Evolutionary conservation across 2,329 filamentous ascomycete genomes (phyloP).

Genomic region (Phaeoacremonium minimum): DNA sequence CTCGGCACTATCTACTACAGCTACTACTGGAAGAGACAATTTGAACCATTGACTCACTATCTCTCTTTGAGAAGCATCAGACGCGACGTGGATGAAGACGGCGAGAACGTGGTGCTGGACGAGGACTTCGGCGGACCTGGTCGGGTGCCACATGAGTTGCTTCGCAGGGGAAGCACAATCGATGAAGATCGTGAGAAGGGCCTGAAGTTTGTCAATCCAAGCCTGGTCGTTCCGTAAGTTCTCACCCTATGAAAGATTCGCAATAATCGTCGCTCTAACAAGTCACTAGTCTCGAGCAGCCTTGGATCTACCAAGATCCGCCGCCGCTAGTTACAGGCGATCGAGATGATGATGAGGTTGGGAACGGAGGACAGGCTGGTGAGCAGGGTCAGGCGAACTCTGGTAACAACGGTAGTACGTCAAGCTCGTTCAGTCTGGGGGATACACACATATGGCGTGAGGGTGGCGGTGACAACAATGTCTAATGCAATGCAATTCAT

Average conservation of each 20-base stretch:
- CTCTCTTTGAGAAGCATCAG: conserved; percentile 87
- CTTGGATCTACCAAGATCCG: conserved; percentile 63
- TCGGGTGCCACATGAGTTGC: conserved; percentile 28
- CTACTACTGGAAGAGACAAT: conserved; percentile 74
- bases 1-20: conserved; percentile 84
- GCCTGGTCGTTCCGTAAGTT: conserved; percentile 61
- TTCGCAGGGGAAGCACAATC: conserved; percentile 58
- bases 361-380: not conserved
- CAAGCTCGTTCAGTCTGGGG: conserved; percentile 41
- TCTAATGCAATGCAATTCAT: too few species aligned
- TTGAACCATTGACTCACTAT: conserved; percentile 84
- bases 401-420: conserved; percentile 28
- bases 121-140: conserved; percentile 28
- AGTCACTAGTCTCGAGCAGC: conserved; percentile 53
- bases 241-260: too few species aligned
- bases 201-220: conserved; percentile 72
- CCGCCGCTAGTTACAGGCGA: conserved; percentile 30
- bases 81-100: conserved; percentile 36
- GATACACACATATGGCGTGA: conserved; percentile 48
- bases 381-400: conserved; percentile 1
- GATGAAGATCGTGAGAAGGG: conserved; percentile 71
- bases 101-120: conserved; percentile 20
- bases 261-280: conserved; percentile 12
- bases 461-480: too few species aligned
- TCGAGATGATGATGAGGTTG: conserved; percentile 2